These are phyloP conservation scores for Malus sieversii DNA, from an alignment of 306 rosid species.

Conservation along the genomic window DNA sequence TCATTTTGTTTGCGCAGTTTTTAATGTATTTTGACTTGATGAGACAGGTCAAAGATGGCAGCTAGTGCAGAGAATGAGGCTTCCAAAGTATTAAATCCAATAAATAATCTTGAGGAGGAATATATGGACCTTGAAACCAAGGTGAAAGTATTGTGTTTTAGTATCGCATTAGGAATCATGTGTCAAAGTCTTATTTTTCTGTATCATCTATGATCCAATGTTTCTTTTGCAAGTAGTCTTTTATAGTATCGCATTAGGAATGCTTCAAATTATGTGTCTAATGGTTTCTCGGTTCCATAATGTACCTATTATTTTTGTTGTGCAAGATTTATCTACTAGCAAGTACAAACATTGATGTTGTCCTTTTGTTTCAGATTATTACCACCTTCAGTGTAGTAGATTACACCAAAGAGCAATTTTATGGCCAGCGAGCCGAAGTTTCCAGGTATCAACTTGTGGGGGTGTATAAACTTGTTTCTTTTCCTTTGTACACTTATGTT, in stretches of 20 bases:
- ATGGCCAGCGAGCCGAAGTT: slow-evolving; percentile 51
- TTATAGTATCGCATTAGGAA: background rate
- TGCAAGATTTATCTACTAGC: background rate
- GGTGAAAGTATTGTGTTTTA: slow-evolving; percentile 34
- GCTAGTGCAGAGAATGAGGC: slow-evolving; percentile 45
- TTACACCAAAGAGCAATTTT: slow-evolving; percentile 85
- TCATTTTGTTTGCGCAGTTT: slow-evolving; percentile 6
- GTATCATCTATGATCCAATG: background rate
- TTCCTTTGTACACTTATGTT: slow-evolving; percentile 3
- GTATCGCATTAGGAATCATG: background rate
- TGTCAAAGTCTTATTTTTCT: background rate
- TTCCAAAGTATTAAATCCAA: slow-evolving; percentile 51
- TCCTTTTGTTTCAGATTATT: slow-evolving; percentile 60
- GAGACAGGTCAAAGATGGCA: slow-evolving; percentile 47
- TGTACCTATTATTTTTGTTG: background rate
- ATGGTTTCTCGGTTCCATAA: background rate
- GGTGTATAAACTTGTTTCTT: background rate
- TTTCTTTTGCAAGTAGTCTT: background rate
- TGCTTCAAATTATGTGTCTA: background rate
- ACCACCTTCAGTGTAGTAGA: slow-evolving; percentile 95
- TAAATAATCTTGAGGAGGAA: slow-evolving; percentile 88
- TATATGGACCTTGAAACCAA: slow-evolving; percentile 77
- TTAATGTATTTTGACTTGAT: slow-evolving; percentile 18
- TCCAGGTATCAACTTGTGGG: slow-evolving; percentile 43
- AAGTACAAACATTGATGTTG: background rate